Base-by-base conservation (phyloP, 805 yeast species). In the Kregervanrija delftensis region DNA sequence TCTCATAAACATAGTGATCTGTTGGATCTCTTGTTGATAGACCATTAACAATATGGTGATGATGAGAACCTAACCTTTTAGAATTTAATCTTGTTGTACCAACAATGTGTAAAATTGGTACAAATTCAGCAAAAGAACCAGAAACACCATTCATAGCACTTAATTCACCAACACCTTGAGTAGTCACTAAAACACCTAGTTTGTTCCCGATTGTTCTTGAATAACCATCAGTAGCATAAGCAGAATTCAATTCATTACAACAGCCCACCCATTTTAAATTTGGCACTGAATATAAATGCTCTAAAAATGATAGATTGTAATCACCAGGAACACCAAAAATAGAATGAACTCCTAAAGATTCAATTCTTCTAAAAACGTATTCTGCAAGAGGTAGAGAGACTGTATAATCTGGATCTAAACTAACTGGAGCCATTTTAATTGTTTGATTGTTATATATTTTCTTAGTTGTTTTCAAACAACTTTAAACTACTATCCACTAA, bases 141-240 rank as follows among this genome's bases (percentile, higher is more conserved):
- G 88, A 72, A 44, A 86, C 67, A 40, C 95, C 96, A 64, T 87
- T 87, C 49, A 87, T 57, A 2, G 95, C 95, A 47, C 88, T 79
- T 49, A 87, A 71, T 61, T 88, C 96, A 46, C 96, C 96, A 13
- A 88, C 96, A 41, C 96, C 96, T 63, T 72, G 86, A 4, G 96
- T 88, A 42, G 90, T 80, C 33, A 76, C 59, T 43, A 74, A 61
- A 15, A 80, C 88, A 43, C 88, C 86, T 6, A 85, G 74, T n/a
- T 77, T 73, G 30, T 47, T 36, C 11, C 47, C 45, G 30, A 81
- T 71, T 37, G 69, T 68, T 49, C 91, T 74, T 14, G 93, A 79
- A 57, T 86, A 90, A 5, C 96, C 97, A 61, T 90, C 96, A 8
- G 91, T 90, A 5, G 93, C 81, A 60, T 90, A 89, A 8, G 95